Evolutionary conservation across 2,329 filamentous ascomycete genomes (phyloP).

Genomic region (Penicillium sp.): DNA sequence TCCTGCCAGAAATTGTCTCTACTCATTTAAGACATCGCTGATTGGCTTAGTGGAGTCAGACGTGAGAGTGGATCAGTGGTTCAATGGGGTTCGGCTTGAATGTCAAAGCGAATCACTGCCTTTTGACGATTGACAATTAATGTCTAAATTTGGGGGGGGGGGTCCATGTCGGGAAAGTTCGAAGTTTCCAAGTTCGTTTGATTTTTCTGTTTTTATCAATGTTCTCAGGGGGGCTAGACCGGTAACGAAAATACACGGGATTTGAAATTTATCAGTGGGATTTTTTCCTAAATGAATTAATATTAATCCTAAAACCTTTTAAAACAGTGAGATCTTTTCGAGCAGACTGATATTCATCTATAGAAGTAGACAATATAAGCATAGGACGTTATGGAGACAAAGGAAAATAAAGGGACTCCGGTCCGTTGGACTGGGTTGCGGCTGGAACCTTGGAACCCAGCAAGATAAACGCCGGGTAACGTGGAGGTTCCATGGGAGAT

Average conservation of each 20-base stretch:
- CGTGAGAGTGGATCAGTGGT: background rate
- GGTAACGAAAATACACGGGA: background rate
- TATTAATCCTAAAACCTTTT: background rate
- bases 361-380: background rate
- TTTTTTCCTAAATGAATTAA: background rate
- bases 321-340: background rate
- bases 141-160: background rate
- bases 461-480: slow-evolving; percentile 12
- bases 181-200: background rate
- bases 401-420: slow-evolving; percentile 16
- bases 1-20: background rate
- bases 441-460: slow-evolving; percentile 4
- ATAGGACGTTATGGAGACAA: slow-evolving; percentile 2
- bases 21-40: background rate
- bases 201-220: background rate
- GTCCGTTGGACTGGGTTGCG: slow-evolving; percentile 25
- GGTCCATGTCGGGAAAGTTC: background rate
- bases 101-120: background rate
- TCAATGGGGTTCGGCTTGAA: background rate
- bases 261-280: background rate
- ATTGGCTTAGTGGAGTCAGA: background rate
- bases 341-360: background rate
- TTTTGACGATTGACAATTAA: background rate
- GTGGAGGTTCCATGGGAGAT: slow-evolving; percentile 5
- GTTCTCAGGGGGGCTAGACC: background rate